These are phyloP conservation scores for Ophiostoma montium DNA, from an alignment of 2,329 filamentous ascomycete genomes.

Conservation along the genomic window DNA sequence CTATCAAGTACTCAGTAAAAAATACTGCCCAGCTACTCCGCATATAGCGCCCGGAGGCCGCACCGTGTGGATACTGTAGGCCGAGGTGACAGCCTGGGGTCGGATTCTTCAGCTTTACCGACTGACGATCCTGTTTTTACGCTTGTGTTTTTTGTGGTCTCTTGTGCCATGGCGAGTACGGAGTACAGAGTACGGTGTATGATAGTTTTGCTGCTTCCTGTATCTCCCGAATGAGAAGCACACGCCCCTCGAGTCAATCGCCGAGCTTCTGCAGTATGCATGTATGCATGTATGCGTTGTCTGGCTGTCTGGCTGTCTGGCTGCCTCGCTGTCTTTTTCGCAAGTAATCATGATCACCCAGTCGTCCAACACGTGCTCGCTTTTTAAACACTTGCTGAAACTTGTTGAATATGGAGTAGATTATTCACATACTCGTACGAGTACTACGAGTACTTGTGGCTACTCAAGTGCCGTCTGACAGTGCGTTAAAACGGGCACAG, in stretches of 20 bases:
- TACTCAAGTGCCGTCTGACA: too few species aligned
- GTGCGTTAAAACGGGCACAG: neutral
- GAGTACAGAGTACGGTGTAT: neutral
- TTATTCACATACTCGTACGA: too few species aligned
- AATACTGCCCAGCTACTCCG: too few species aligned
- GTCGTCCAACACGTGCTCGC: neutral
- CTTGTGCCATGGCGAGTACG: neutral
- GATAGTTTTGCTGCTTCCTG: neutral
- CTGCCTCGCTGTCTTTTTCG: too few species aligned
- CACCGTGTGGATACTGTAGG: neutral
- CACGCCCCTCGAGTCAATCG: neutral
- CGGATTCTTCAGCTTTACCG: neutral
- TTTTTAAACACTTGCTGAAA: too few species aligned
- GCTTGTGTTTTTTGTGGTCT: neutral
- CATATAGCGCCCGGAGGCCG: neutral
- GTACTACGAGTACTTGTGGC: too few species aligned
- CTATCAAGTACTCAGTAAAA: too few species aligned
- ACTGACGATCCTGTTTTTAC: neutral
- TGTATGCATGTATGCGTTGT: neutral
- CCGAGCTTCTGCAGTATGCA: neutral
- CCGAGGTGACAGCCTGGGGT: neutral
- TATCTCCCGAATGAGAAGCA: neutral
- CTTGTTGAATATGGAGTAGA: too few species aligned
- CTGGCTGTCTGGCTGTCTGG: too few species aligned
- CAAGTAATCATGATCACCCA: too few species aligned